phyloP scores from a whole-genome alignment of 106 monocot species.

The Dendrobium chrysotoxum region DNA sequence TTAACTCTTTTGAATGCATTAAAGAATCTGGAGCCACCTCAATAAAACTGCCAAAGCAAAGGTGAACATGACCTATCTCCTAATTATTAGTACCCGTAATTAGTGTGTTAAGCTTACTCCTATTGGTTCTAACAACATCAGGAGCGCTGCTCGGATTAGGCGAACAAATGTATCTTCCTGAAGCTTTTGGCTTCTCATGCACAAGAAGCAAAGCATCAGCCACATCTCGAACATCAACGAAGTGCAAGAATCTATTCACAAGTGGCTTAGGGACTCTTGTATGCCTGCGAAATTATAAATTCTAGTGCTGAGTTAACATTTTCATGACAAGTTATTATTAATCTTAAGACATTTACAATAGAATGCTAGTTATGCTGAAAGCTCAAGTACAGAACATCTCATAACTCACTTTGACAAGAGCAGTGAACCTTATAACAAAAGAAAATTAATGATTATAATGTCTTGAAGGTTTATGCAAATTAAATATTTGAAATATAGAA shows the following conservation, averaged over 20 bases:
- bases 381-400: too few relatives aligned
- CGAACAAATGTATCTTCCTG: constrained; percentile 40
- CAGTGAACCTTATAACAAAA: too few relatives aligned
- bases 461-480: too few relatives aligned
- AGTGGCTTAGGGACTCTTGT: constrained; percentile 1
- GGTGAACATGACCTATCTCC: not conserved
- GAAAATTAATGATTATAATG: too few relatives aligned
- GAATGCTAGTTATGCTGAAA: too few relatives aligned
- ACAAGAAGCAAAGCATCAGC: constrained; percentile 50
- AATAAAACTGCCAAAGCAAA: not conserved
- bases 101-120: constrained; percentile 24
- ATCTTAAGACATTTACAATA: too few relatives aligned
- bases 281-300: not conserved
- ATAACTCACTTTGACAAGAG: too few relatives aligned
- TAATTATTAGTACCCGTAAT: not conserved
- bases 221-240: constrained; percentile 64
- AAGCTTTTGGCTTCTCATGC: constrained; percentile 53
- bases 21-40: not conserved
- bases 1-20: not conserved
- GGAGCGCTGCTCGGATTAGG: constrained; percentile 12
- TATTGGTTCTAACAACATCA: constrained; percentile 34
- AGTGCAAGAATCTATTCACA: constrained; percentile 11
- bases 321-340: too few relatives aligned
- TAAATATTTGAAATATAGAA: too few relatives aligned
- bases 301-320: too few relatives aligned